Evolutionary conservation across 495 filamentous ascomycete species (phyloP).

Genomic region (Penicillium longicatenatum): DNA sequence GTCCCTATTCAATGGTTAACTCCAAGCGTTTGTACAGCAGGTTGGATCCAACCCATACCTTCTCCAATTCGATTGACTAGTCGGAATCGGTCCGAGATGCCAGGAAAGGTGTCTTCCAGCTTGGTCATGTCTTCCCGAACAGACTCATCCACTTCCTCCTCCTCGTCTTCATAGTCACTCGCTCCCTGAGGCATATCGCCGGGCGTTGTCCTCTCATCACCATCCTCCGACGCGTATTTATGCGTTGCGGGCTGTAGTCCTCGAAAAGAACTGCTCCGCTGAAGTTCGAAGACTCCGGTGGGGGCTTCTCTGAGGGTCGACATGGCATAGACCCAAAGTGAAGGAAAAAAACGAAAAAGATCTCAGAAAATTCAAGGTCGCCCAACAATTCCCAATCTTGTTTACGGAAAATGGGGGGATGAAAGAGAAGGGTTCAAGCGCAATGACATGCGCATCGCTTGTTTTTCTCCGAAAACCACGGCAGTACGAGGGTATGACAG

Average conservation of each 20-base stretch:
- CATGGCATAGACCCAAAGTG: conserved; percentile 22
- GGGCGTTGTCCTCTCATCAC: conserved; percentile 32
- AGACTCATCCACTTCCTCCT: conserved; percentile 63
- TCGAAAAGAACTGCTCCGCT: conserved; percentile 21
- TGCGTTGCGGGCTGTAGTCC: conserved; percentile 11
- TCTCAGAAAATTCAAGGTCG: not conserved
- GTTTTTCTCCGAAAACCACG: conserved; percentile 24
- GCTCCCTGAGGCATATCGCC: conserved; percentile 24
- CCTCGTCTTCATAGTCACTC: conserved; percentile 23
- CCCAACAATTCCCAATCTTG: not conserved
- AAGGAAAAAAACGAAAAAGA: not conserved
- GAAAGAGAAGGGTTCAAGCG: conserved; percentile 1
- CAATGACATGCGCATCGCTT: conserved; percentile 6
- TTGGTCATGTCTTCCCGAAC: conserved; percentile 85
- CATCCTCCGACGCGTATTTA: conserved; percentile 29
- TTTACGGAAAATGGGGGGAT: not conserved
- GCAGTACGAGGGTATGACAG: conserved; percentile 9
- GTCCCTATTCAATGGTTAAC: conserved; percentile 61
- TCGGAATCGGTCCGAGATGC: conserved; percentile 80
- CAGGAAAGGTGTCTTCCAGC: conserved; percentile 77
- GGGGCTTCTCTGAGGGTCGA: conserved; percentile 29
- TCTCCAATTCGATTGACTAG: conserved; percentile 97
- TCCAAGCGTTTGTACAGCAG: too few relatives aligned
- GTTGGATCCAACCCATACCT: conserved; percentile 51
- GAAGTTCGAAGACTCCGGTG: conserved; percentile 27